These are phyloP conservation scores for Dichotomocladium elegans DNA, from an alignment of 371 early-diverging fungal genomes.

Conservation along the genomic window DNA sequence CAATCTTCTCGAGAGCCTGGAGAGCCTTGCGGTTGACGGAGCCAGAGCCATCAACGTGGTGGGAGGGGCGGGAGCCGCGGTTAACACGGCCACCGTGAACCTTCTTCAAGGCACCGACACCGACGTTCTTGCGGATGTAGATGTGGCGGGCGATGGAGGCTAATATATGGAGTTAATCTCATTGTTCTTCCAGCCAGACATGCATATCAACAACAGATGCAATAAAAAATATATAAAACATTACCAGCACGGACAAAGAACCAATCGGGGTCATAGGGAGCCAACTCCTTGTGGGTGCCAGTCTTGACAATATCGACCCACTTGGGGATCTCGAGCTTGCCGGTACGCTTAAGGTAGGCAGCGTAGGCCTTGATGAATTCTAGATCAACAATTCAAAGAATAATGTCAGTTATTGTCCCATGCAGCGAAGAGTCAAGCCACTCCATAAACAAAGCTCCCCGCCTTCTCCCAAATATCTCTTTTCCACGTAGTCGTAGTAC, in stretches of 20 bases:
- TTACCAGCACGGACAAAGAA: conserved; percentile 95
- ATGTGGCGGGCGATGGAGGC: conserved; percentile 97
- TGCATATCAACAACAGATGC: background rate
- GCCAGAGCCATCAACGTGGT: conserved; percentile 86
- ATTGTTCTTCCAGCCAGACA: conserved; percentile 1
- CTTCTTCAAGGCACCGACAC: conserved; percentile 94
- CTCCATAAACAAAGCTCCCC: too few species aligned
- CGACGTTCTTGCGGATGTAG: conserved; percentile 93
- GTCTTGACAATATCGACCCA: conserved; percentile 99
- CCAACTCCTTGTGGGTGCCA: conserved; percentile 92
- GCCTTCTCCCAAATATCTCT: too few species aligned
- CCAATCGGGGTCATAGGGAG: conserved; percentile 98
- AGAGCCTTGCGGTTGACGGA: conserved; percentile 93
- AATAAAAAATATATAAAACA: too few species aligned
- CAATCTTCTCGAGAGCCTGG: conserved; percentile 97
- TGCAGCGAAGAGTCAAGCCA: too few species aligned
- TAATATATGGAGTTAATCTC: conserved; percentile 16
- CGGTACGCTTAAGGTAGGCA: conserved; percentile 96
- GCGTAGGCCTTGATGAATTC: conserved; percentile 96
- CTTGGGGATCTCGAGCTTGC: conserved; percentile 97
- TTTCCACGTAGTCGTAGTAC: too few species aligned
- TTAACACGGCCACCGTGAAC: conserved; percentile 89
- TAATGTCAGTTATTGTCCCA: too few species aligned
- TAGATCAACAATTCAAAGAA: too few species aligned
- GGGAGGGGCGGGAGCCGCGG: conserved; percentile 93